These are phyloP conservation scores for Hordeum pubiflorum DNA, from an alignment of 202 grass and related monocot genomes.

Conservation along the genomic window DNA sequence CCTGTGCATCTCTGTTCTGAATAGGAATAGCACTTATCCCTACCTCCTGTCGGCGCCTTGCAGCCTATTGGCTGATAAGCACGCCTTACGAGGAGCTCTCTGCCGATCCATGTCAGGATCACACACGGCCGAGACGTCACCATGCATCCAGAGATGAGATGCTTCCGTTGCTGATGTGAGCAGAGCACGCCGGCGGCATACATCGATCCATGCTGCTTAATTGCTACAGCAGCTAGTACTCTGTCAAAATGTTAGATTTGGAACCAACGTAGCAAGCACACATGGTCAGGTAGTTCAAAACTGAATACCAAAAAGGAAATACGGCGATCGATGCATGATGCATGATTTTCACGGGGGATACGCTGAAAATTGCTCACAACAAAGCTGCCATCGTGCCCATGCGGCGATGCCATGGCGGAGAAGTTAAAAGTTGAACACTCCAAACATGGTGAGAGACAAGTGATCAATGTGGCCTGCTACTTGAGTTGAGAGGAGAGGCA, in stretches of 20 bases:
- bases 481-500: not conserved
- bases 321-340: not conserved
- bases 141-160: not conserved
- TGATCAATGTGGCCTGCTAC: not conserved
- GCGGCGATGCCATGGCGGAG: not conserved
- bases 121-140: not conserved
- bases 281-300: not conserved
- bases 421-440: not conserved
- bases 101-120: conserved; percentile 5
- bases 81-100: conserved; percentile 15
- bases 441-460: not conserved
- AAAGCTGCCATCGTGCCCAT: not conserved
- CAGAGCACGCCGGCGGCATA: not conserved
- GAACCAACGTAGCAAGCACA: not conserved
- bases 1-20: conserved; percentile 19
- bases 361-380: not conserved
- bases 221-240: not conserved
- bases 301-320: not conserved
- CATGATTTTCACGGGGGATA: not conserved
- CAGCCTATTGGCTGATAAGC: conserved; percentile 30
- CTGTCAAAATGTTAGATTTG: not conserved
- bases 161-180: not conserved
- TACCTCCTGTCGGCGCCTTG: not conserved
- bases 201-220: not conserved
- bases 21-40: not conserved